Evolutionary conservation across 495 filamentous ascomycete species (phyloP), one percentile per base, ranked within the genome.

Genomic region (Xylaria nigripes): DNA sequence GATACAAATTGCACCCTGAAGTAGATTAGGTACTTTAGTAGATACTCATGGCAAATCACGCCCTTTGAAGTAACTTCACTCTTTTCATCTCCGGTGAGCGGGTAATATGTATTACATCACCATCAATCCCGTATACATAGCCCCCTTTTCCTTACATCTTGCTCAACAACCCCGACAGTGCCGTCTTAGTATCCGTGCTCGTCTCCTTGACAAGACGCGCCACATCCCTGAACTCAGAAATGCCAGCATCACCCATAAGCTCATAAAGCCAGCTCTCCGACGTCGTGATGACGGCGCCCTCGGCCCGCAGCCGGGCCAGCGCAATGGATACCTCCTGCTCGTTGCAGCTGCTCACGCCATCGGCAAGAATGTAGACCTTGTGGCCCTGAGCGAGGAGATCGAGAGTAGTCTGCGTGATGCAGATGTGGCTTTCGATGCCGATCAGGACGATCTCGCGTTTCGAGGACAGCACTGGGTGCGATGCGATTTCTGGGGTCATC

Each of bases 241-340:
- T 85, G 4, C 65, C 75, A 16, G 93, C 87, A 78, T 96, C 90
- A 18, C 89, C 88, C 83, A 98, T 81, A 65, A 83, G 86, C 76
- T 97, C 92, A 74, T 93, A 98, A 57, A 97, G 58, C 71, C 84
- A 87, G 68, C 88, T 86, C 81, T 98, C 93, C 70, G 88, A 94
- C 43, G 84, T 89, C 45, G 90, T 95, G 15, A 98, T 79, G 12
- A 82, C 71, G 32, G 83, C 92, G 0, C 92, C 92, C 38, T 83
- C 90, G 60, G 75, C 75, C 61, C 87, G 69, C 69, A 98, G 63
- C 56, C 93, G 64, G 29, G 75, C 81, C 32, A 98, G 71, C 56
- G 93, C 92, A 61, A 96, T 72, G 0, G 77, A 79, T 27, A 92
- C 74, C 72, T 98, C 93, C 65, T 87, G 83, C 19, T 72, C 67